These are phyloP conservation scores for Quercus cerris DNA, from an alignment of 306 rosid genomes.

Conservation along the genomic window DNA sequence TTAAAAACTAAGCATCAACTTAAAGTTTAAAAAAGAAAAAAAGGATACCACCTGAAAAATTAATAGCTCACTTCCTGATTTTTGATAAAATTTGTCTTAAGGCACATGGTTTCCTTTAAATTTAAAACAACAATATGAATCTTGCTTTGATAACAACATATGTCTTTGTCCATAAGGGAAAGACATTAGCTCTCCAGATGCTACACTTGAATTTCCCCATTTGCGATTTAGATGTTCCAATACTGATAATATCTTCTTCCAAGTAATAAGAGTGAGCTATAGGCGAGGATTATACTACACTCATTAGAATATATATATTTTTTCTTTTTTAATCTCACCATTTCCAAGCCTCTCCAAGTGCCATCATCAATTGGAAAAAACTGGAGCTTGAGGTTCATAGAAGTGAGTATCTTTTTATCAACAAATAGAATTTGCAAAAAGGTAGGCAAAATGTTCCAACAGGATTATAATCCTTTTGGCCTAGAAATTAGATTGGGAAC, in stretches of 20 bases:
- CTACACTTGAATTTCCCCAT: slow-evolving; percentile 92
- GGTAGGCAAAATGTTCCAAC: no score
- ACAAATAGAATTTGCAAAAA: no score
- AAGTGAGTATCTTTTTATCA: slow-evolving; percentile 32
- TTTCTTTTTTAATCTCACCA: slow-evolving; percentile 46
- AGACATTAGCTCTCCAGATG: slow-evolving; percentile 81
- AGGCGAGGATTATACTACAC: slow-evolving; percentile 57
- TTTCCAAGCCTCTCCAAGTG: slow-evolving; percentile 90
- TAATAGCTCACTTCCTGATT: no score
- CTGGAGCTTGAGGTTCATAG: slow-evolving; percentile 82
- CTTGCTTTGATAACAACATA: no score
- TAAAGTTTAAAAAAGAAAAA: no score
- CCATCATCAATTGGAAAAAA: slow-evolving; percentile 85
- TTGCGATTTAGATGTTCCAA: slow-evolving; percentile 87
- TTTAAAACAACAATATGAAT: no score
- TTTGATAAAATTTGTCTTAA: no score
- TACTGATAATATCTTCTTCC: slow-evolving; percentile 91
- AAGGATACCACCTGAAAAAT: no score
- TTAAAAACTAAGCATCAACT: no score
- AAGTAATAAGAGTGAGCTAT: slow-evolving; percentile 84
- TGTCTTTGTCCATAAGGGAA: slow-evolving; percentile 43
- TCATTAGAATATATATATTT: not conserved
- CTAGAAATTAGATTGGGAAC: no score
- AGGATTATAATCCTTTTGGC: no score
- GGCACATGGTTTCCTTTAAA: no score